Evolutionary conservation across 768 basidiomycete species (phyloP).

Genomic region (Auricularia auricula-judae): DNA sequence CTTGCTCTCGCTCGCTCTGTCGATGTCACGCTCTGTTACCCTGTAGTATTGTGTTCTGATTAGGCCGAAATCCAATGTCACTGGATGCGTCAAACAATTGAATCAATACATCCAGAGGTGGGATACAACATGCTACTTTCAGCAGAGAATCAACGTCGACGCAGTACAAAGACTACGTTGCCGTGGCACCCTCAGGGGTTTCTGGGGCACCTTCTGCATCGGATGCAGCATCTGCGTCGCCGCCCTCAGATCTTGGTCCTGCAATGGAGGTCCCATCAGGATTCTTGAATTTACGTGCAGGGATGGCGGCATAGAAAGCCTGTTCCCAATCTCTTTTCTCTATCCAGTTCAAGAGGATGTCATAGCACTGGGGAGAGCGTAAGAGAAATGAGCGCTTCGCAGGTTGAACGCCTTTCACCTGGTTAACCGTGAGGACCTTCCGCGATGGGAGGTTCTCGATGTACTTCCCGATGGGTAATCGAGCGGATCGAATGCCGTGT

Average conservation of each 20-base stretch:
- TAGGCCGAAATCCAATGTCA: no score
- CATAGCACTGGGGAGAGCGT: constrained; percentile 42
- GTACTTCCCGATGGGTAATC: constrained; percentile 90
- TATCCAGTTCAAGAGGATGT: constrained; percentile 86
- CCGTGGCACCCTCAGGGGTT: no score
- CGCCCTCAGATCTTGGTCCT: neutral
- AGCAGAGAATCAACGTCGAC: no score
- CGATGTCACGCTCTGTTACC: no score
- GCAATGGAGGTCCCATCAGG: neutral
- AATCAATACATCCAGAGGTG: no score
- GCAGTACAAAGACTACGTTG: no score
- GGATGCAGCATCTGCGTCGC: neutral
- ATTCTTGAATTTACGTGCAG: constrained; percentile 74
- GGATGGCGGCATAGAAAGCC: constrained; percentile 83
- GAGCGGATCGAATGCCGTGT: constrained; percentile 70
- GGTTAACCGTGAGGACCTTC: constrained; percentile 96
- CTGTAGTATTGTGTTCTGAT: no score
- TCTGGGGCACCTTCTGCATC: no score
- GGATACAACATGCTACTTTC: no score
- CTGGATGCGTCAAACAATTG: no score
- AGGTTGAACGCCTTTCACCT: constrained; percentile 28
- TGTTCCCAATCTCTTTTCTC: constrained; percentile 76
- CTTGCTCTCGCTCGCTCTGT: no score
- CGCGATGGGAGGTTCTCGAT: constrained; percentile 74
- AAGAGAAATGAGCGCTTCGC: neutral